Evolutionary conservation across 805 yeast species (phyloP).

Genomic region (Wickerhamiella azyma): DNA sequence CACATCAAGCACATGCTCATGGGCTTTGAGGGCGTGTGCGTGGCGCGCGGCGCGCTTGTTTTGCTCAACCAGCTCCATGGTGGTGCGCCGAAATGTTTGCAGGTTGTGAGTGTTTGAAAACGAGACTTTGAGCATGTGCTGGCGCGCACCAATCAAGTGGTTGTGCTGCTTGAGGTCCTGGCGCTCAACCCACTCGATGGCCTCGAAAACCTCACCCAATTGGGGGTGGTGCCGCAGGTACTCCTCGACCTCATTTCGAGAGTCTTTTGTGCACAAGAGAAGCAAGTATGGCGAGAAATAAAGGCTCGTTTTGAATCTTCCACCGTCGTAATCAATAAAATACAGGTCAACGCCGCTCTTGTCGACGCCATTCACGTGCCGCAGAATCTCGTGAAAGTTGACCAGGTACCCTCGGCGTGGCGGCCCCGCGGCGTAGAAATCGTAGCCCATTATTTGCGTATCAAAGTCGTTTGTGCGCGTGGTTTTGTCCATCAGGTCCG

Average conservation of each 20-base stretch:
- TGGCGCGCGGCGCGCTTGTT: constrained; percentile 46
- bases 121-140: constrained; percentile 48
- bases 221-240: constrained; percentile 23
- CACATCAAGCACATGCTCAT: constrained; percentile 55
- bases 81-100: constrained; percentile 52
- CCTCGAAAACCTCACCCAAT: constrained; percentile 34
- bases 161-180: constrained; percentile 77
- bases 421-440: constrained; percentile 59
- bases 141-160: constrained; percentile 66
- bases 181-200: constrained; percentile 53
- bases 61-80: constrained; percentile 56
- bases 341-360: constrained; percentile 86
- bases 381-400: constrained; percentile 80
- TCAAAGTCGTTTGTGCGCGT: constrained; percentile 5
- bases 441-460: constrained; percentile 76
- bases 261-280: constrained; percentile 39
- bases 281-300: constrained; percentile 81
- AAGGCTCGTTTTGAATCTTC: constrained; percentile 75
- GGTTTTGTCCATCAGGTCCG: background rate
- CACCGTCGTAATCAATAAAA: constrained; percentile 93
- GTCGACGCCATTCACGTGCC: constrained; percentile 39
- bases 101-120: constrained; percentile 69
- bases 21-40: constrained; percentile 27
- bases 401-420: constrained; percentile 74
- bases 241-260: constrained; percentile 74